Evolutionary conservation across 257 asterid genomes (phyloP), one percentile per base, ranked within the genome.

Genomic region (Fraxinus excelsior): DNA sequence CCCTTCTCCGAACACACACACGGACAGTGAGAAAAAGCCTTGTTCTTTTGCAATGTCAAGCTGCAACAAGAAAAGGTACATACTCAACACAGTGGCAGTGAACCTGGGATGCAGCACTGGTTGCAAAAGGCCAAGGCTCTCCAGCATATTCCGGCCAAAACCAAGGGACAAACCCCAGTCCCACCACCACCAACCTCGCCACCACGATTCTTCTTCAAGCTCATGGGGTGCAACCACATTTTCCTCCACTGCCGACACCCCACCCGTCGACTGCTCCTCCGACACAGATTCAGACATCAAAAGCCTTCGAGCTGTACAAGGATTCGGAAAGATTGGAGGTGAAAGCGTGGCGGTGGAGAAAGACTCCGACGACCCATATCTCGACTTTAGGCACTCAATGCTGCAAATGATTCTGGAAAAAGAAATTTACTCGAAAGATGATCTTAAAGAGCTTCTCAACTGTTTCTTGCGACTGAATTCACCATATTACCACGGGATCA

Each of bases 51-150:
- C 81, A 80, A 91, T 87, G 97, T 88, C 94, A 23, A 74, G 62
- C 68, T 8, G 8, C 79, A 31, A 56, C 80, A 89, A 86, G 81
- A 92, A 82, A 65, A 86, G 78, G 82, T 74, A 85, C 72, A 82
- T 75, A 18, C 90, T 89, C 25, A 87, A 70, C 84, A 81, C 86
- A 0, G 76, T 87, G 28, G 40, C 86, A 9, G 88, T 88, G 12
- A 84, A 77, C 72, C 64, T 92, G 0, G 95, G 97, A 23, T 92
- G 97, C 95, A 69, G 85, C 74, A 80, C 91, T 81, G 80, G 87
- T 28, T 92, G 97, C 85, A 75, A 90, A 12, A 76, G 93, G 44
- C 92, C 93, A 16, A 88, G 53, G 5, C 84, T 90, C 26, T 88
- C 98, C 80, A 76, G 81, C 81, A 81, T 90, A 1, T 91, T 93